Evolutionary conservation across 2,329 filamentous ascomycete genomes (phyloP), one percentile per base, ranked within the genome.

Genomic region (Diaporthe australafricana): DNA sequence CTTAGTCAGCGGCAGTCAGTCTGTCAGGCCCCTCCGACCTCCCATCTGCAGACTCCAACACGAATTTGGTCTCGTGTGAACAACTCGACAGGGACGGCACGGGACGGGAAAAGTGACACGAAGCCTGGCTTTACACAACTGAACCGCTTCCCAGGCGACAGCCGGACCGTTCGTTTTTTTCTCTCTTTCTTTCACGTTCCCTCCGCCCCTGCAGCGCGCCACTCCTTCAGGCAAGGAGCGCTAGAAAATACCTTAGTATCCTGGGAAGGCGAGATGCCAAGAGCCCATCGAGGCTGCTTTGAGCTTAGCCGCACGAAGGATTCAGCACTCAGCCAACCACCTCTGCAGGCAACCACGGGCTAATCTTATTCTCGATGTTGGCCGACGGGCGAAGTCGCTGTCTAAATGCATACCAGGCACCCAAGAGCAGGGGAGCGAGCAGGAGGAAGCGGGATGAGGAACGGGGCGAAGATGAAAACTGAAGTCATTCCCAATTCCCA

Each of bases 231-330:
- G 25, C 40, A 27, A 48, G 52, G 27, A 52, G 53, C 32, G 40
- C 38, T 27, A 57, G 22, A 56, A 27, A 48, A 30, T 35, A 38
- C 5, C 32, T 9, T 35, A 48, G 55, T 20, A 65, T 45, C 60
- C 42, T 65, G 30, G 60, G 30, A 38, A 27, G 60, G 20, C 30
- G 30, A 35, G 60, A 30, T 50, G 60, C 60, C 60, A 65, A 65
- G 60, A 4, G 16, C 14, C 4, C 2, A 2, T 52, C 2, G 32
- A 60, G 67, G 45, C 67, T 69, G 12, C 67, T 60, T 69, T 42
- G 47, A 69, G 67, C 67, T 69, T 60, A 69, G 67, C 42, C 35
- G 42, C 42, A 60, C 67, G n/a, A 60, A 60, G 53, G 67, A 42
- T 69, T 9, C 53, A 52, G 30, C 30, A 27, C 5, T 25, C 42